Base-by-base conservation (phyloP, 2,329 filamentous ascomycete genomes). In the Tolypocladium nubicola region DNA sequence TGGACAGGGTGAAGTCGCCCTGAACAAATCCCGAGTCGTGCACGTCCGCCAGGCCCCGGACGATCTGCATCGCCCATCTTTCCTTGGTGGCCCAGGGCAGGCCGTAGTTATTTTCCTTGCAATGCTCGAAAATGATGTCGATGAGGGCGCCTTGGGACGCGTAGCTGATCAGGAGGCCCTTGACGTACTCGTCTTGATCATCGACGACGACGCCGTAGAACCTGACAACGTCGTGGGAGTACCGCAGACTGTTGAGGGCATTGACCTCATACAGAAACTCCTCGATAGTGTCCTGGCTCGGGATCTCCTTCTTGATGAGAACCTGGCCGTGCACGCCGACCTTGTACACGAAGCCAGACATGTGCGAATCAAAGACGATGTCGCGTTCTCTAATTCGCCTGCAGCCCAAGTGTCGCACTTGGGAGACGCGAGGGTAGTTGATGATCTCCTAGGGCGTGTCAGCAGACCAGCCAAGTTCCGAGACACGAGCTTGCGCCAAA, bases 181-280 rank as follows among this genome's bases (percentile, higher is more conserved):
- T 97, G 66, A 97, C 88, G 40, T 82, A 68, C 59, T 88, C 79
- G 59, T 95, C 89, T 66, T 95, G 86, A 9, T 96, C 90, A 68
- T 97, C 90, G 13, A 96, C 84, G 50, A 97, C 87, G 49, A 97
- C 82, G 7, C 90, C 94, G 65, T 92, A 87, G 64, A 97, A 90
- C 53, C 85, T 80, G 60, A 97, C 94, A 59, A 97, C 90, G 65
- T 87, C 87, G 7, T 79, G 77, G 1, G 90, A 89, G 57, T 82
- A 84, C 47, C 81, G 79, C 19, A 99, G 78, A 37, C 84, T 84
- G 70, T 88, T 86, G n/a, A 99, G 82, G 4, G 93, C 93, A 70
- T 97, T 97, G 69, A 97, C 89, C 73, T 99, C 94, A 70, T 99
- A 99, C 2, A 97, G 77, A 67, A 99, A 99, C 70, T 97, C 94